Evolutionary conservation across 1,139 yeast species (phyloP), one percentile per base, ranked within the genome.

Genomic region (Magnusiomyces paraingens): DNA sequence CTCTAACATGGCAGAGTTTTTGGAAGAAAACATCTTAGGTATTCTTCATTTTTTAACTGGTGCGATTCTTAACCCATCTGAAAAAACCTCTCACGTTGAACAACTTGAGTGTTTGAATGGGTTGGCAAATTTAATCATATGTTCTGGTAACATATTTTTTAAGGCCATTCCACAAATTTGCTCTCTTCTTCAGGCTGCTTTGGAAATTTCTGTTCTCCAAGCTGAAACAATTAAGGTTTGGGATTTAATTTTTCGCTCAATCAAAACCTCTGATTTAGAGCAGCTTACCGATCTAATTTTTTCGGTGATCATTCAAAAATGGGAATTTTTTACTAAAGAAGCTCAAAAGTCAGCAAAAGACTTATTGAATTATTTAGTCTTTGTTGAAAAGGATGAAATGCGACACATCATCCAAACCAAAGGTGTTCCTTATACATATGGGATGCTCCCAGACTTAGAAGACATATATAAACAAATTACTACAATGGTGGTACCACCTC

Each of bases 121-220:
- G 0, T 78, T 93, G 42, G 81, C 83, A 47, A 81, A 84, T 59
- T 70, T 91, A 42, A 81, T 88, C 20, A 74, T 76, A 51, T 76
- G 82, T n/a, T 76, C 86, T 32, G 81, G 83, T 3, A 67, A 75
- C 2, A 78, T 84, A 1, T 80, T 88, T 17, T 81, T 86, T 1
- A 79, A 89, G 3, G 93, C 95, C 0, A 72, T 91, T 39, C 96
- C 97, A 0, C 99, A 93, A 65, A 79, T 94, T 3, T 84, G 90
- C 55, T 86, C 95, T 0, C 86, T 95, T 62, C 71, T 94, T 18
- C 97, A 90, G 64, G 82, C 93, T 0, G 85, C 94, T 0, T 70
- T 91, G 36, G 91, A 84, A 43, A 78, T 78, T 21, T 70, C 77
- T 0, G 82, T 80, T 35, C 76, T 90, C 26, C 84, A 85, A 58